Percentiles rank a stretch among this genome's conserved stretches.
Conservation (phyloP, 495 filamentous ascomycete genomes). For the Hypoxylon trugodes region DNA sequence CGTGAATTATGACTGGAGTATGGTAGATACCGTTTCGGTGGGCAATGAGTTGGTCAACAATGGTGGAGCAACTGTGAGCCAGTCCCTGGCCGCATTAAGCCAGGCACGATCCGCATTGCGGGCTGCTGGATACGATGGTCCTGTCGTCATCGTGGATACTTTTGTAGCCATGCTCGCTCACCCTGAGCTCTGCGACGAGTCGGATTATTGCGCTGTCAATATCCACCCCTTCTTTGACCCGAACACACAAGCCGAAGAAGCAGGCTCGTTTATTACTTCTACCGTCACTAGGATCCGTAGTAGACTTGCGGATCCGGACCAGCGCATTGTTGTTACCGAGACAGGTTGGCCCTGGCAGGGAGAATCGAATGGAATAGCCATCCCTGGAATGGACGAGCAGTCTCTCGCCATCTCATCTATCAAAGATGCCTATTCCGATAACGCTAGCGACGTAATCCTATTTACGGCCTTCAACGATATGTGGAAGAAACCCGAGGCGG, state of each 20-base stretch:
- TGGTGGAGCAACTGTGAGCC: constrained; percentile 57
- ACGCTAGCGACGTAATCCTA: constrained; percentile 63
- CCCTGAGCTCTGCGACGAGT: constrained; percentile 72
- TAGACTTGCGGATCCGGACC: constrained; percentile 42
- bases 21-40: constrained; percentile 74
- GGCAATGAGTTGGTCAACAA: constrained; percentile 85
- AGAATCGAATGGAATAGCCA: constrained; percentile 66
- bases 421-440: constrained; percentile 57
- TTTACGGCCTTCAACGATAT: constrained; percentile 79
- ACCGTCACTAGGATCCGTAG: constrained; percentile 57
- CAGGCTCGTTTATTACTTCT: constrained; percentile 70
- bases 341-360: constrained; percentile 85
- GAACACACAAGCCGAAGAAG: constrained; percentile 59
- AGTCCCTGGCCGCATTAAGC: constrained; percentile 64
- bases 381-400: constrained; percentile 72
- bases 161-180: constrained; percentile 71
- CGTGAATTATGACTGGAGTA: constrained; percentile 65
- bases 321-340: constrained; percentile 67
- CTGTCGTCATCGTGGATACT: constrained; percentile 82
- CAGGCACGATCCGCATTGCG: constrained; percentile 65
- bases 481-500: constrained; percentile 76
- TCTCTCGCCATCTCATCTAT: constrained; percentile 69
- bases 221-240: constrained; percentile 85
- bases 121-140: constrained; percentile 71
- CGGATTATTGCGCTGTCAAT: constrained; percentile 84